These are phyloP conservation scores for Chloris gayana DNA, from an alignment of 176 grass and related monocot species.

Conservation along the genomic window DNA sequence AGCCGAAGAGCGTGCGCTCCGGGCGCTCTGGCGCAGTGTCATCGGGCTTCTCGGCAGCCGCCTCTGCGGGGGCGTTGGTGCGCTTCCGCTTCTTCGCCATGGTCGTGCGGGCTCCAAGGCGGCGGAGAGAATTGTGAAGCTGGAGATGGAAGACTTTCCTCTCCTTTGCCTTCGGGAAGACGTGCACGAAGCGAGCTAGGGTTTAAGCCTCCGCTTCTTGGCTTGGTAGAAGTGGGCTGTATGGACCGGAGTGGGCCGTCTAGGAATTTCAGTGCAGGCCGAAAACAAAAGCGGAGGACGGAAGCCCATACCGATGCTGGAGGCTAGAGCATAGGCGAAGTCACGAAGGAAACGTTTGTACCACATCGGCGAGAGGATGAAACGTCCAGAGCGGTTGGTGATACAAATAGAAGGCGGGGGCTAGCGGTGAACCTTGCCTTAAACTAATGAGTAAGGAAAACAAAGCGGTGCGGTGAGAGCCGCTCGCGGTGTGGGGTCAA, in stretches of 20 bases:
- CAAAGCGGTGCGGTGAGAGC: slow-evolving; percentile 91
- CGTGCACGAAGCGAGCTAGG: slow-evolving; percentile 26
- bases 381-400: background rate
- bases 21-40: slow-evolving; percentile 52
- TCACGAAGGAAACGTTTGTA: background rate
- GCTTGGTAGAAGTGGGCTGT: no score
- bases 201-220: slow-evolving; percentile 30
- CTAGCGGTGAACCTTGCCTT: slow-evolving; percentile 27
- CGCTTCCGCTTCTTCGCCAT: slow-evolving; percentile 92
- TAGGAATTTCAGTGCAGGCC: no score
- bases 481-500: slow-evolving; percentile 59
- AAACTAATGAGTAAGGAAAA: slow-evolving; percentile 99
- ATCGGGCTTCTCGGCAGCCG: slow-evolving; percentile 42
- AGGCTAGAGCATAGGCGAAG: no score
- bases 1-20: slow-evolving; percentile 70
- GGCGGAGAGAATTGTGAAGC: background rate
- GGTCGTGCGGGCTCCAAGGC: background rate
- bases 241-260: no score
- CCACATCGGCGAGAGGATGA: background rate
- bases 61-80: slow-evolving; percentile 9
- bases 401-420: background rate
- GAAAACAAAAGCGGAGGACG: background rate
- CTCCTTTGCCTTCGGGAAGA: background rate
- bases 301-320: no score
- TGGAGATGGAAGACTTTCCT: background rate